Evolutionary conservation across 257 asterid species (phyloP).

Genomic region (Eustoma russellianum): DNA sequence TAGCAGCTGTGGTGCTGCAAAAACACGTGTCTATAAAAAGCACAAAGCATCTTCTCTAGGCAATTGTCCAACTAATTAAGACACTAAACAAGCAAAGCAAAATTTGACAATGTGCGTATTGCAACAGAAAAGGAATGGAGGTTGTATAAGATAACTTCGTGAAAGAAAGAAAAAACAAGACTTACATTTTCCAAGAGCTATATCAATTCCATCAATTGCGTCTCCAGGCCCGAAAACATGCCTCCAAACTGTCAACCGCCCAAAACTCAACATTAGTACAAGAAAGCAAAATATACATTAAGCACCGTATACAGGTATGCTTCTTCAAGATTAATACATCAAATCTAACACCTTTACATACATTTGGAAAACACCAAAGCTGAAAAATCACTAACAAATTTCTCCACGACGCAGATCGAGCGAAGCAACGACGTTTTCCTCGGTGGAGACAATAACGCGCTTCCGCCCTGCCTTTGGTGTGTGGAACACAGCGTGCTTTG

Average conservation of each 20-base stretch:
- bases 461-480: slow-evolving; percentile 91
- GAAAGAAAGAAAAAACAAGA: background rate
- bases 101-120: no score
- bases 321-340: slow-evolving; percentile 1
- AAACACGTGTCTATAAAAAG: no score
- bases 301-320: background rate
- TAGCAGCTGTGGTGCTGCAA: no score
- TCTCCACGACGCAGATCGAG: slow-evolving; percentile 99
- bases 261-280: background rate
- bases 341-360: no score
- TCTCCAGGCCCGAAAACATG: slow-evolving; percentile 81
- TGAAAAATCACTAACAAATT: slow-evolving; percentile 91
- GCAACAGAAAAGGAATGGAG: background rate
- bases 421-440: slow-evolving; percentile 86
- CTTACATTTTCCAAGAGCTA: slow-evolving; percentile 87
- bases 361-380: no score
- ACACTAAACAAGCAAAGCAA: no score
- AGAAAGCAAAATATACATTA: background rate
- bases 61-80: no score
- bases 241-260: slow-evolving; percentile 82
- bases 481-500: slow-evolving; percentile 91
- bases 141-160: background rate
- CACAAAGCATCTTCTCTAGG: no score
- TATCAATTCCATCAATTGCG: slow-evolving; percentile 59
- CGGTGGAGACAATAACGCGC: slow-evolving; percentile 88